phyloP scores from a whole-genome alignment of 441 rosid species.

The Bocquillonia castaneifolia region DNA sequence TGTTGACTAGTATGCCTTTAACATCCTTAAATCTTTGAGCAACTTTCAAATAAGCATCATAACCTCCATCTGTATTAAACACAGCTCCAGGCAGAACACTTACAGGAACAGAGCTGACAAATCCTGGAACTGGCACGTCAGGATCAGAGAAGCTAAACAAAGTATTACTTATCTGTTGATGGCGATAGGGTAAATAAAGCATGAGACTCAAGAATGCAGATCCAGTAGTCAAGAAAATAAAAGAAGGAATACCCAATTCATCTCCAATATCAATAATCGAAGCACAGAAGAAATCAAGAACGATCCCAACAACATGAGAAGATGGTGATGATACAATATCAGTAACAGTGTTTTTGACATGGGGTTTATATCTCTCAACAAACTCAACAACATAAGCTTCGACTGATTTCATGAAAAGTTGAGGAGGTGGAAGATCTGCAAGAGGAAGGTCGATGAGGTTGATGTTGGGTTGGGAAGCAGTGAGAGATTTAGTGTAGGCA shows the following conservation, averaged over 20 bases:
- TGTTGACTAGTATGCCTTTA: conserved; percentile 56
- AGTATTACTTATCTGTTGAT: conserved; percentile 20
- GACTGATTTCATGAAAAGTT: conserved; percentile 25
- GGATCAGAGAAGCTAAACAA: conserved; percentile 33
- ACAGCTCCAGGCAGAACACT: conserved; percentile 33
- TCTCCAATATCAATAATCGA: conserved; percentile 51
- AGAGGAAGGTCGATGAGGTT: conserved; percentile 37
- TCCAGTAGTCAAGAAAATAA: conserved; percentile 38
- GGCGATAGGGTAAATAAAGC: conserved; percentile 25
- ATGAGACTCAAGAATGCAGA: conserved; percentile 39
- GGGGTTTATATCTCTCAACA: conserved; percentile 22
- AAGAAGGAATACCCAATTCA: conserved; percentile 42
- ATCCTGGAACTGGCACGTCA: conserved; percentile 38
- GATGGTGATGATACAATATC: conserved; percentile 16
- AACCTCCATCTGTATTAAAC: conserved; percentile 19
- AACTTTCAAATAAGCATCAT: conserved; percentile 10
- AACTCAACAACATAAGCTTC: conserved; percentile 22
- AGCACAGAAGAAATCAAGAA: conserved; percentile 52
- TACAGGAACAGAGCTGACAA: conserved; percentile 38
- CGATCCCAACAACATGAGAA: conserved; percentile 31
- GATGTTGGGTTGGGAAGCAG: conserved; percentile 36
- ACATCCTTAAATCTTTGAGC: conserved; percentile 26
- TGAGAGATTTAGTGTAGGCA: conserved; percentile 29
- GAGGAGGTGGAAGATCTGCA: conserved; percentile 31
- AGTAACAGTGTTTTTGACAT: conserved; percentile 16